Conservation (phyloP, 176 grass and related monocot species). For the Thalia dealbata region DNA sequence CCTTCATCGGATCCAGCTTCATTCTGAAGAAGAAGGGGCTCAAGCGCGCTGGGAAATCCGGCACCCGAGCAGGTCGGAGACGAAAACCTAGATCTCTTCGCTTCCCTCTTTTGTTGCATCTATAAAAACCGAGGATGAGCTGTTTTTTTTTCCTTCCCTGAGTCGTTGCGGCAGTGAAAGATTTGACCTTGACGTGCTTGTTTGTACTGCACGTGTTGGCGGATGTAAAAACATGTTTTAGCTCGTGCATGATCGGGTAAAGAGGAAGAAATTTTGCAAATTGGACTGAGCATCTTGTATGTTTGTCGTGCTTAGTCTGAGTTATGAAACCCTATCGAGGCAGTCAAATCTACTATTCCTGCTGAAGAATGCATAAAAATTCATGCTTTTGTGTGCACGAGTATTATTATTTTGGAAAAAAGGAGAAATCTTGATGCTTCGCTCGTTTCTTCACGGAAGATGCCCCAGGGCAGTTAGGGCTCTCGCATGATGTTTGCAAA, state of each 20-base stretch:
- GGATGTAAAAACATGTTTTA: background rate
- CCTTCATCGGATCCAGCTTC: slow-evolving; percentile 85
- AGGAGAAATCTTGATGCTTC: background rate
- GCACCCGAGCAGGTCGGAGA: slow-evolving; percentile 45
- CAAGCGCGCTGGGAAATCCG: slow-evolving; percentile 57
- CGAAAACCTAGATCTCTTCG: background rate
- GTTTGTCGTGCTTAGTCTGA: no score
- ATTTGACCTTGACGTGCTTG: background rate
- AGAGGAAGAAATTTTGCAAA: no score
- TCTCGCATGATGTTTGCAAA: no score
- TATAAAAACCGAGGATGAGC: background rate
- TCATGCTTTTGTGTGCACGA: no score
- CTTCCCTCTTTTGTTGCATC: background rate
- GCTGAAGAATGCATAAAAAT: no score
- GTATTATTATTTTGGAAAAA: no score
- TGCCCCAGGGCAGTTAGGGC: no score
- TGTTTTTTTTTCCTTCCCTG: background rate
- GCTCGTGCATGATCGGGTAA: no score
- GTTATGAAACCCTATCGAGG: no score
- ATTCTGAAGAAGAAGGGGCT: slow-evolving; percentile 98
- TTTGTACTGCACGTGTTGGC: background rate
- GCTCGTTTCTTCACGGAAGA: no score
- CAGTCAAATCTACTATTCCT: no score
- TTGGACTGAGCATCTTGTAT: no score
- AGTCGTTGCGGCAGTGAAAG: background rate